Evolutionary conservation across 331 rosid genomes (phyloP).

Genomic region (Malus hybrid): DNA sequence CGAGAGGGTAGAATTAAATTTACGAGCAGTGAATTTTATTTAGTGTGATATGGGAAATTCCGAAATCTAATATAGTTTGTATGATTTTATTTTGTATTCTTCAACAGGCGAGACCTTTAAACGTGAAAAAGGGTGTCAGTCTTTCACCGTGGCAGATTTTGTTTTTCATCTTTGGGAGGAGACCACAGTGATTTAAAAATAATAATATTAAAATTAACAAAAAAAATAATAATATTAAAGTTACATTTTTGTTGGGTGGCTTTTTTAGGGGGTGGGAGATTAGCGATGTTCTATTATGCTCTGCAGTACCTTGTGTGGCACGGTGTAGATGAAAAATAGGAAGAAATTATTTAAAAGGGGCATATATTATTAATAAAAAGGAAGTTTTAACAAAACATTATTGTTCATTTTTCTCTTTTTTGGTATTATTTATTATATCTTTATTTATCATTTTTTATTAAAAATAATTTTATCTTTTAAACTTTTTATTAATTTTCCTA

Average conservation of each 20-base stretch:
- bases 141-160: slow-evolving; percentile 24
- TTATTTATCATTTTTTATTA: too few relatives aligned
- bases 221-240: background rate
- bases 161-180: slow-evolving; percentile 8
- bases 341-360: background rate
- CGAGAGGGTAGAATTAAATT: slow-evolving; percentile 26
- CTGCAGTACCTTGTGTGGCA: too few relatives aligned
- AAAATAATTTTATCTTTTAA: too few relatives aligned
- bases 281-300: too few relatives aligned
- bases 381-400: background rate
- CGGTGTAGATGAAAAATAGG: background rate
- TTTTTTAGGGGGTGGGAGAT: background rate
- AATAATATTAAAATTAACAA: background rate
- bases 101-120: slow-evolving; percentile 58
- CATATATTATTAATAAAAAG: too few relatives aligned
- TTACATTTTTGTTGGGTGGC: background rate
- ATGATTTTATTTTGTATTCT: slow-evolving; percentile 35
- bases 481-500: too few relatives aligned
- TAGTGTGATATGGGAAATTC: slow-evolving; percentile 25
- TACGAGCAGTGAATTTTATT: background rate
- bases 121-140: slow-evolving; percentile 59
- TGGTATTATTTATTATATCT: too few relatives aligned
- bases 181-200: background rate
- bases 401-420: too few relatives aligned
- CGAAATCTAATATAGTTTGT: slow-evolving; percentile 64